Conservation (phyloP, 2,329 filamentous ascomycete genomes). For the Cercospora sesami region DNA sequence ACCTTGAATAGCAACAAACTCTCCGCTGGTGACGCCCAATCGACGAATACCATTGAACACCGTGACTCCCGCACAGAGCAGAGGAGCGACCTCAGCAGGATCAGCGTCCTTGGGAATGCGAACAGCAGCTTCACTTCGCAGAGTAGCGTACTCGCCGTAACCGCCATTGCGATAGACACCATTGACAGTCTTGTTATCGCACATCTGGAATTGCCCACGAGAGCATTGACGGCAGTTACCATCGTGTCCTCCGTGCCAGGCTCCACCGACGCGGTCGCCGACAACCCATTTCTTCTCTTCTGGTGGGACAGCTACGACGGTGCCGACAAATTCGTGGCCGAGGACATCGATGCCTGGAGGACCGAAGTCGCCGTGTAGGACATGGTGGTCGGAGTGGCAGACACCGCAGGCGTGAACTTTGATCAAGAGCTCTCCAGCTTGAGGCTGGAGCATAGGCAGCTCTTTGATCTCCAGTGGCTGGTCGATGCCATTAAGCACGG, state of each 20-base stretch:
- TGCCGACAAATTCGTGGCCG: conserved; percentile 72
- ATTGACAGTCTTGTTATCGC: conserved; percentile 62
- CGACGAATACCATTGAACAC: conserved; percentile 54
- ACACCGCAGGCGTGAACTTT: conserved; percentile 73
- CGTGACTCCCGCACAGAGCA: conserved; percentile 54
- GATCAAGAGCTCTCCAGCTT: conserved; percentile 62
- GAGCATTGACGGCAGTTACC: conserved; percentile 62
- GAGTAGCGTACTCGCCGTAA: conserved; percentile 60
- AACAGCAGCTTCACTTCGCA: conserved; percentile 62
- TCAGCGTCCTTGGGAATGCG: conserved; percentile 51
- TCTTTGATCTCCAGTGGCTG: conserved; percentile 60
- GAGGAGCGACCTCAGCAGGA: conserved; percentile 48
- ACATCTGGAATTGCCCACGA: conserved; percentile 67
- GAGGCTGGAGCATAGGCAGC: conserved; percentile 58
- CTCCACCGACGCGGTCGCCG: conserved; percentile 66
- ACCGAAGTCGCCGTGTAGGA: conserved; percentile 54
- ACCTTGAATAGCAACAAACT: conserved; percentile 54
- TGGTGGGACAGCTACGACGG: conserved; percentile 59
- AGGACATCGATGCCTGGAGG: conserved; percentile 41
- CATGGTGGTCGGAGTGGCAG: conserved; percentile 66
- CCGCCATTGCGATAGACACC: conserved; percentile 68
- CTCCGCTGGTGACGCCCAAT: conserved; percentile 49
- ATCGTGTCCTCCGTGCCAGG: conserved; percentile 70
- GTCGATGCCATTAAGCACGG: conserved; percentile 57
- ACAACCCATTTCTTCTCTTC: conserved; percentile 59